Base-by-base conservation (phyloP, 208 protist species). In the Crithidia sp. region DNA sequence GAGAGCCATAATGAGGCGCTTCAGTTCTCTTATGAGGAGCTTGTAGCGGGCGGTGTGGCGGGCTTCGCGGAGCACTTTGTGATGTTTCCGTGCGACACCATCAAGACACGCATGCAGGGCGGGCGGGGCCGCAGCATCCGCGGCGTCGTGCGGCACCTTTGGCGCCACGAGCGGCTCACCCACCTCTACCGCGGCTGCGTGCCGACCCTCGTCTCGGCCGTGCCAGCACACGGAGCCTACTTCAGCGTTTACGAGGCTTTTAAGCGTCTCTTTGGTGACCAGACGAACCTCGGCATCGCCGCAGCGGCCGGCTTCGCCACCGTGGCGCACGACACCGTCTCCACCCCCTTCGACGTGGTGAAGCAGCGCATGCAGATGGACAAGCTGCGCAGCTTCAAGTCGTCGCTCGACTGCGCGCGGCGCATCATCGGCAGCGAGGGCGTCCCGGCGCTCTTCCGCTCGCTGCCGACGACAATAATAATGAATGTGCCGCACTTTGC, bases 301-400 rank as follows among this genome's bases (percentile, higher is more conserved):
- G 49, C 79, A 5, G 70, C 89, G 39, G 91, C 89, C 7, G 78
- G 81, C 45, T 78, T 71, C 28, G 94, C 95, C 16, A 96, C 93
- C 6, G 63, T 91, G 7, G 84, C 90, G 4, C 97, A 98, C 79
- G 97, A 98, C 76, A 78, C 79, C 17, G 90, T 98, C 28, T 91
- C 93, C 40, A 97, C 91, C 8, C 97, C 97, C 6, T 97, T 98
- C 72, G 97, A 98, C 71, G 95, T 97, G 8, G 78, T 98, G 9
- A 98, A 98, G 79, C 97, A 98, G 78, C 87, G 94, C 6, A 95
- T 98, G 93, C 94, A 98, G 68, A 91, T 98, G 81, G 87, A 96
- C 56, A 69, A 74, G 17, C 41, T 54, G 2, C 81, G 85, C 40
- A 63, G 55, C 61, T 97, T 91, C 71, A 49, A 41, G 10, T 85